A percentile compares a stretch with the other conserved stretches of the same genome.
Conservation (phyloP, 192 early-diverging fungal genomes). For the Backusella luteola region DNA sequence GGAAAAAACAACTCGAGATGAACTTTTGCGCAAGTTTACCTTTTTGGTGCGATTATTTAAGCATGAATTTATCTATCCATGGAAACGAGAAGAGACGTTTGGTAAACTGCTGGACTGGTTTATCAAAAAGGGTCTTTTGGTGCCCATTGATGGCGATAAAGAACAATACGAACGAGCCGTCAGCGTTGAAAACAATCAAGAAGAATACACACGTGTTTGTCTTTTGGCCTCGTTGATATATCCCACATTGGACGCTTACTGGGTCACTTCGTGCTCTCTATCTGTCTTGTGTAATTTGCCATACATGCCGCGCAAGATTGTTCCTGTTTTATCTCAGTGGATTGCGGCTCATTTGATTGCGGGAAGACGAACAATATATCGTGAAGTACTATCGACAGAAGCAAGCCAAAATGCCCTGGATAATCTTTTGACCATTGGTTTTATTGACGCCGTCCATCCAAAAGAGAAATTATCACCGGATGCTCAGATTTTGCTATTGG, state of each 20-base stretch:
- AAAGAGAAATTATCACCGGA: slow-evolving; percentile 35
- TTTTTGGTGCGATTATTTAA: slow-evolving; percentile 34
- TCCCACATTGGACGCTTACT: slow-evolving; percentile 37
- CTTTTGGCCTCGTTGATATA: slow-evolving; percentile 39
- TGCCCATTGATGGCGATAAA: neutral
- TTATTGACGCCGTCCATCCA: slow-evolving; percentile 36
- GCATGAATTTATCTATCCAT: slow-evolving; percentile 36
- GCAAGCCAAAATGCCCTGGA: slow-evolving; percentile 33
- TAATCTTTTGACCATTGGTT: slow-evolving; percentile 32
- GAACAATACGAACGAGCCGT: slow-evolving; percentile 3
- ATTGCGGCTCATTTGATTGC: slow-evolving; percentile 40
- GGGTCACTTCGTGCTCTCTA: slow-evolving; percentile 42
- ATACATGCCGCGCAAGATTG: slow-evolving; percentile 39
- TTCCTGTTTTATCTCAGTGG: slow-evolving; percentile 39
- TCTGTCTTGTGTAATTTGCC: slow-evolving; percentile 38
- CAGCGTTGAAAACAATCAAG: slow-evolving; percentile 12
- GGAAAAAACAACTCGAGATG: slow-evolving; percentile 11
- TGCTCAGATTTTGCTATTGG: slow-evolving; percentile 34
- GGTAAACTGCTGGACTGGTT: slow-evolving; percentile 17
- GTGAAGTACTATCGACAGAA: slow-evolving; percentile 40
- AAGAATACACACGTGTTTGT: slow-evolving; percentile 28
- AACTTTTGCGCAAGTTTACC: slow-evolving; percentile 26
- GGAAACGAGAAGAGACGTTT: slow-evolving; percentile 34
- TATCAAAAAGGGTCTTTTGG: slow-evolving; percentile 12
- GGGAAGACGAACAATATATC: slow-evolving; percentile 36